These are phyloP conservation scores for Apiotrichum siamense DNA, from an alignment of 1,284 basidiomycete species.

Conservation along the genomic window DNA sequence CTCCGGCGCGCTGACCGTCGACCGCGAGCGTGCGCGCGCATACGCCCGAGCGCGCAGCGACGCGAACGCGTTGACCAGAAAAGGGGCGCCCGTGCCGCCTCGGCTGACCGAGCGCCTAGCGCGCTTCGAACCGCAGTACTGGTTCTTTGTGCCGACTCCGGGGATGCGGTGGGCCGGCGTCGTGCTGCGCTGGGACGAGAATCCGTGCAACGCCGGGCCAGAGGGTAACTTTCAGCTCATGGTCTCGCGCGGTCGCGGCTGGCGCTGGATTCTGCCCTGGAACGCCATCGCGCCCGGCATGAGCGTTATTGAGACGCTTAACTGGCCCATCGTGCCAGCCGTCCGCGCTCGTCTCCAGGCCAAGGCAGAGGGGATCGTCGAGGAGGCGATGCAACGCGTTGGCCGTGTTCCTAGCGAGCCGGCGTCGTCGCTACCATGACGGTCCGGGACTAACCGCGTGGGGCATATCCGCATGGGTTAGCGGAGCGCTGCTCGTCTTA, in stretches of 20 bases:
- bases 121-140: slow-evolving; percentile 16
- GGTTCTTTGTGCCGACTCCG: slow-evolving; percentile 30
- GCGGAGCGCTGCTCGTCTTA: too few species aligned
- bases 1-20: slow-evolving; percentile 31
- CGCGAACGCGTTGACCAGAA: background rate
- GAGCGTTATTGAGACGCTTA: slow-evolving; percentile 12
- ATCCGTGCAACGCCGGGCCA: slow-evolving; percentile 30
- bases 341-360: background rate
- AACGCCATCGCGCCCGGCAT: slow-evolving; percentile 20
- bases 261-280: slow-evolving; percentile 32
- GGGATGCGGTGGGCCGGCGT: slow-evolving; percentile 10
- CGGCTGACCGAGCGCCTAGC: background rate
- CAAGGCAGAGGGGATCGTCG: background rate
- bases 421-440: too few species aligned
- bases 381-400: too few species aligned
- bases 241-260: slow-evolving; percentile 22
- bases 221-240: slow-evolving; percentile 23
- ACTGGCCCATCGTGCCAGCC: slow-evolving; percentile 24
- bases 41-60: slow-evolving; percentile 8
- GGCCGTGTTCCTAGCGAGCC: too few species aligned
- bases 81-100: slow-evolving; percentile 12
- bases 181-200: slow-evolving; percentile 19
- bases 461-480: too few species aligned
- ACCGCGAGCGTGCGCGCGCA: slow-evolving; percentile 23
- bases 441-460: too few species aligned